Conservation (phyloP, 2,329 filamentous ascomycete species). For the Xylariaceae sp. region DNA sequence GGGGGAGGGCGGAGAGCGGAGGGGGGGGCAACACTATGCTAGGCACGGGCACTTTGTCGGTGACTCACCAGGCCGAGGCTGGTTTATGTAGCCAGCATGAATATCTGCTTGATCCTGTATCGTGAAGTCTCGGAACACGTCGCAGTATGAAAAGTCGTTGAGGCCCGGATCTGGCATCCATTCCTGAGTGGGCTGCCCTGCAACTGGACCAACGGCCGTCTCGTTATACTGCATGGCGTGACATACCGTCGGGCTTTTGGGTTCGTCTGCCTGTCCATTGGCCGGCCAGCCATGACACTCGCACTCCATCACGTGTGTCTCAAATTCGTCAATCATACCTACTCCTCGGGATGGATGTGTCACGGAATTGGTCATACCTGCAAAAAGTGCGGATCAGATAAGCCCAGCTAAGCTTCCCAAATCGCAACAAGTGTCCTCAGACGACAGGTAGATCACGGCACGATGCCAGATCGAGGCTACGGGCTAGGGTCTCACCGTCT, state of each 20-base stretch:
- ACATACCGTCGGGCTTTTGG: background rate
- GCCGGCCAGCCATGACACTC: background rate
- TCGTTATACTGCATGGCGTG: background rate
- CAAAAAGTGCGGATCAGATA: background rate
- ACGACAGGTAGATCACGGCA: background rate
- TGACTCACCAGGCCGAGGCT: slow-evolving; percentile 14
- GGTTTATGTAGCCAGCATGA: slow-evolving; percentile 6
- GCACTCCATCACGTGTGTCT: slow-evolving; percentile 9
- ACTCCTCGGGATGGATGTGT: slow-evolving; percentile 1
- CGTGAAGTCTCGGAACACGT: background rate
- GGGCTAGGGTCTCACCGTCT: background rate
- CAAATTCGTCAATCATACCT: slow-evolving; percentile 1
- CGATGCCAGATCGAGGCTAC: background rate
- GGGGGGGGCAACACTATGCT: background rate
- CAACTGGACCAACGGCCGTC: background rate
- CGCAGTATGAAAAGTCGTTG: background rate
- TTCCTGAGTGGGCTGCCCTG: background rate
- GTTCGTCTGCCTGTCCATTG: slow-evolving; percentile 11
- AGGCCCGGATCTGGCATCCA: background rate
- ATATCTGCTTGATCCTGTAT: background rate
- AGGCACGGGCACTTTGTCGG: slow-evolving; percentile 3
- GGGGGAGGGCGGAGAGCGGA: too few species aligned
- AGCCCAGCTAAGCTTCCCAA: background rate
- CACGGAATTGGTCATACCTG: slow-evolving; percentile 6
- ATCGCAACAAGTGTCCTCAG: background rate